Conservation (phyloP, 2,329 filamentous ascomycete species). For the Trichoderma breve region DNA sequence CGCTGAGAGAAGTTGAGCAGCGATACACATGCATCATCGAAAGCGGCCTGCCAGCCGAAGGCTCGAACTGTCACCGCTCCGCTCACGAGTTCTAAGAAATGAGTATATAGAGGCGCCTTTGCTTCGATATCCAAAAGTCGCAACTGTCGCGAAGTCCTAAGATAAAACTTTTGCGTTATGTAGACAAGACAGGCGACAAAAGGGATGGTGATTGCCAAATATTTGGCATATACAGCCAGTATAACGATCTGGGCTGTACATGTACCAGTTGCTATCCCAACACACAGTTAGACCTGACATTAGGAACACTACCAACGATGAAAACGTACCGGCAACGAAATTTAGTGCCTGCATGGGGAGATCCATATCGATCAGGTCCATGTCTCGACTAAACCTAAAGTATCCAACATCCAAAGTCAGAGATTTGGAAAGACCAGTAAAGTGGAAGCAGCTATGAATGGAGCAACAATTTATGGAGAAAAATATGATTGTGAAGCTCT, state of each 20-base stretch:
- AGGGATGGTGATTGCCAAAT: background rate
- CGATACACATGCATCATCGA: background rate
- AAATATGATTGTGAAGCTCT: fast-evolving
- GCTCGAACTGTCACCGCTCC: background rate
- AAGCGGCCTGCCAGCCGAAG: background rate
- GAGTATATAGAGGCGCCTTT: background rate
- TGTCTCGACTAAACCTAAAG: background rate
- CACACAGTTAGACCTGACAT: background rate
- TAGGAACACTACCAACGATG: background rate
- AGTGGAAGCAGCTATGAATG: background rate
- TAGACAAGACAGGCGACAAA: background rate
- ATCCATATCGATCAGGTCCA: background rate
- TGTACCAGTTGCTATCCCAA: background rate
- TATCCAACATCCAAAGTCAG: background rate
- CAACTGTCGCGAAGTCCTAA: background rate
- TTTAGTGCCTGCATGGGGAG: background rate
- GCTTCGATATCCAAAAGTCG: background rate
- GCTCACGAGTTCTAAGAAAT: background rate
- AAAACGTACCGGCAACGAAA: background rate
- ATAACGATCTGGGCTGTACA: background rate
- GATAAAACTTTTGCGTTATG: background rate
- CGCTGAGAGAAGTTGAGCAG: background rate
- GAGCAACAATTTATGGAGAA: background rate
- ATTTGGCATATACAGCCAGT: background rate
- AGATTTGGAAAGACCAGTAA: background rate